Evolutionary conservation across 129 eudicot species (phyloP), one percentile per base, ranked within the genome.

Genomic region (Artemisia tridentata): DNA sequence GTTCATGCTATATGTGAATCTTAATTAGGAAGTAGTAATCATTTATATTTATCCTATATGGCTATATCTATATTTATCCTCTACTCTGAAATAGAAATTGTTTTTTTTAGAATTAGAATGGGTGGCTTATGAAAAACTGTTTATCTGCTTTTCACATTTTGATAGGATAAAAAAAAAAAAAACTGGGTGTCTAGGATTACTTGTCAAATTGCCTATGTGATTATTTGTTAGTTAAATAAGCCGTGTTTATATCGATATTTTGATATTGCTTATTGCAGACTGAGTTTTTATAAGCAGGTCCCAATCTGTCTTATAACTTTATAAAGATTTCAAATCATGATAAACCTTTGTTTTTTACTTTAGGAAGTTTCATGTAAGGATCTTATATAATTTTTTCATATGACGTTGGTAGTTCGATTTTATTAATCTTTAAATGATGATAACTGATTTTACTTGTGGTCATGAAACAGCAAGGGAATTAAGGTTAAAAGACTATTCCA

Each of bases 381-480:
- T 31, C 41, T 31, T 31, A 52, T 60, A 72, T 34, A 3, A 13
- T 27, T 60, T 17, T n/a, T 59, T 3, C 11, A 49, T 4, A 58
- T 43, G 57, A 21, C 17, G 45, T 67, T 67, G 53, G 0, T 34
- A 5, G 43, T 34, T 34, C 8, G 43, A 53, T 69, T 19, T 43
- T 54, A 38, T 69, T 71, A 7, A 57, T 71, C 20, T 55, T 70
- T 56, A n/a, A 54, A 0, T n/a, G 14, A 49, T 63, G 29, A 43
- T 51, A 69, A 20, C 67, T 21, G 4, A 23, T 54, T 29, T 70
- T 66, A 50, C 51, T 64, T 64, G 7, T 75, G 62, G 47, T 69
- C 11, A 68, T 78, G 80, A 75, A 84, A 78, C 84, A 78, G 82
- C 68, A 38, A 73, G 61, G 69, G 70, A 3, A 27, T 71, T 68